Conservation (phyloP, 2,329 filamentous ascomycete species). For the Botrytis aclada region DNA sequence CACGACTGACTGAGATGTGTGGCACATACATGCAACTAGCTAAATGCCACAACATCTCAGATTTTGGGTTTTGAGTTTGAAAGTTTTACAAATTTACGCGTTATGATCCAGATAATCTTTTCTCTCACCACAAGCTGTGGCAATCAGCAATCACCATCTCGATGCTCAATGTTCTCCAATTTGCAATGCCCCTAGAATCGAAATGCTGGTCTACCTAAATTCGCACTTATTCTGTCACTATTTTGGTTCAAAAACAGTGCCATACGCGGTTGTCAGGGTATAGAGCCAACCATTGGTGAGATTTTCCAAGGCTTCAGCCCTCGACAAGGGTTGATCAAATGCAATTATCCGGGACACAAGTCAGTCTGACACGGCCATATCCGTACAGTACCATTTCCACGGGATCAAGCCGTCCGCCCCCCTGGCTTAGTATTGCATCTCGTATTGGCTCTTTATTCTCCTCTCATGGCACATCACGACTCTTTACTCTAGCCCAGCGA, state of each 20-base stretch:
- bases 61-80: background rate
- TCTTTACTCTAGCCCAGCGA: background rate
- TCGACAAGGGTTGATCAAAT: conserved; percentile 6
- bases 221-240: background rate
- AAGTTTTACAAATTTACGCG: background rate
- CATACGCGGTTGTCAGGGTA: background rate
- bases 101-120: background rate
- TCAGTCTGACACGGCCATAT: background rate
- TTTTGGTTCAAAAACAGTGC: background rate
- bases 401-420: conserved; percentile 11
- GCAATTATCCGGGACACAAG: background rate
- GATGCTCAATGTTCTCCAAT: background rate
- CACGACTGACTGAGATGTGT: background rate
- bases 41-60: background rate
- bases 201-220: background rate
- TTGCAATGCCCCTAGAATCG: background rate
- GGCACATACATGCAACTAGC: background rate
- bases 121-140: background rate
- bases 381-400: conserved; percentile 14
- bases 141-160: background rate
- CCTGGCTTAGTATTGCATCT: background rate
- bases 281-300: conserved; percentile 5
- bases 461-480: background rate
- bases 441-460: background rate
- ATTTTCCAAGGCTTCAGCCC: conserved; percentile 8